Conservation (phyloP, 768 basidiomycete species). For the Pisolithus albus region DNA sequence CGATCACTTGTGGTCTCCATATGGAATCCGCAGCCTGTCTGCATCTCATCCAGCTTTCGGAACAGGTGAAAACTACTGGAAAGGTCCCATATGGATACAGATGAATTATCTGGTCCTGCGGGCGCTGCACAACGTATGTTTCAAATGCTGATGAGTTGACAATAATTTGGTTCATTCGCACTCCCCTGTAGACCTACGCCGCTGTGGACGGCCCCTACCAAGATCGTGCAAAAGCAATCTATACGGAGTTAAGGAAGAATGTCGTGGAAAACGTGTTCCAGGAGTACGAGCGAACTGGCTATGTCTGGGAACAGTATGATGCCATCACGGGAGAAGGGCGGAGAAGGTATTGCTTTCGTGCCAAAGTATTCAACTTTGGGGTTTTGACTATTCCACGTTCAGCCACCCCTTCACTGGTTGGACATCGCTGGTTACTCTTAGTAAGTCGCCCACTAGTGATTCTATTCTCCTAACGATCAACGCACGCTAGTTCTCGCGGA, state of each 20-base stretch:
- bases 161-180: too few relatives aligned
- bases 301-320: conserved; percentile 98
- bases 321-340: conserved; percentile 73
- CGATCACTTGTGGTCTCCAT: conserved; percentile 84
- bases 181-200: conserved; percentile 57
- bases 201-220: conserved; percentile 76
- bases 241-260: conserved; percentile 72
- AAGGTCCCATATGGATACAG: conserved; percentile 93
- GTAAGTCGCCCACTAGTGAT: conserved; percentile 43
- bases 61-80: conserved; percentile 94
- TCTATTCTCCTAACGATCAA: conserved; percentile 3
- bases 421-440: conserved; percentile 85
- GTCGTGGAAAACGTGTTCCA: conserved; percentile 79
- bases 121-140: conserved; percentile 65
- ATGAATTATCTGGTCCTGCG: conserved; percentile 91
- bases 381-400: conserved; percentile 6
- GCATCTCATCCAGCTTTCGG: conserved; percentile 88
- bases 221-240: conserved; percentile 67
- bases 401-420: conserved; percentile 97
- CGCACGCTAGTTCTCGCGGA: conserved; percentile 52
- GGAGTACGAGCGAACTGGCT: conserved; percentile 91
- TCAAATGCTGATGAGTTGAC: neutral
- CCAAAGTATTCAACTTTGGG: neutral
- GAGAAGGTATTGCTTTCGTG: conserved; percentile 54
- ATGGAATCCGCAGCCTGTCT: conserved; percentile 83